Base-by-base conservation (phyloP, 2,329 filamentous ascomycete species). In the Graphilbum ipis-grandicollis region DNA sequence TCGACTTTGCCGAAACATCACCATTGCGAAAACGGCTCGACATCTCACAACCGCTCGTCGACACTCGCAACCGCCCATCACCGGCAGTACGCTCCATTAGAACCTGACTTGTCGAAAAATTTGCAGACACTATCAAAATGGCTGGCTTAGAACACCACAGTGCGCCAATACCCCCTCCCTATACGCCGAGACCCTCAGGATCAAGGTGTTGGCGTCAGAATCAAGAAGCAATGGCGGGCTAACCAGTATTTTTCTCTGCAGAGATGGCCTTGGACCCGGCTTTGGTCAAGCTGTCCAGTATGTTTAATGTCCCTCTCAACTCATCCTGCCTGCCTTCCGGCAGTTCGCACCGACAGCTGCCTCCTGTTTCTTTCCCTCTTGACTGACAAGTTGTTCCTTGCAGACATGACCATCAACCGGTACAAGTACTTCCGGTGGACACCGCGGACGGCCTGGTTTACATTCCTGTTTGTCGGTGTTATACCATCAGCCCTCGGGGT, bases 351-450 rank as follows among this genome's bases (percentile, higher is more conserved):
- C 17, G 15, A 10, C 23, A 25, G 23, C 23, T 14, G 8, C 28
- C 28, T 13, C 12, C 22, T 9, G 12, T 23, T 2, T 23, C 22
- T n/a, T 33, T 10, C 9, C 19, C 10, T 9, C 6, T n/a, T 6
- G 5, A n/a, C 30, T 37, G 19, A 30, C 31, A 9, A n/a, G n/a
- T n/a, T n/a, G n/a, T 19, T 22, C 10, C 18, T 1, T 30, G 37
- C 51, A 93, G 86, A 79, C 56, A 81, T 94, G 75, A 73, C 70
- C 52, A 65, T 71, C 52, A 84, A 82, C 65, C 79, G 90, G 47
- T 79, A 86, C 71, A 84, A 84, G 62, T 93, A 83, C 71, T 98
- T 96, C 71, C 73, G 84, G 58, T 96, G 84, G 83, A 96, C 80
- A 26, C 71, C 75, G 36, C 70, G 80, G 51, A 93, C 84, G 33